Base-by-base conservation (phyloP, 768 basidiomycete species). In the Tephrocybe sp. region DNA sequence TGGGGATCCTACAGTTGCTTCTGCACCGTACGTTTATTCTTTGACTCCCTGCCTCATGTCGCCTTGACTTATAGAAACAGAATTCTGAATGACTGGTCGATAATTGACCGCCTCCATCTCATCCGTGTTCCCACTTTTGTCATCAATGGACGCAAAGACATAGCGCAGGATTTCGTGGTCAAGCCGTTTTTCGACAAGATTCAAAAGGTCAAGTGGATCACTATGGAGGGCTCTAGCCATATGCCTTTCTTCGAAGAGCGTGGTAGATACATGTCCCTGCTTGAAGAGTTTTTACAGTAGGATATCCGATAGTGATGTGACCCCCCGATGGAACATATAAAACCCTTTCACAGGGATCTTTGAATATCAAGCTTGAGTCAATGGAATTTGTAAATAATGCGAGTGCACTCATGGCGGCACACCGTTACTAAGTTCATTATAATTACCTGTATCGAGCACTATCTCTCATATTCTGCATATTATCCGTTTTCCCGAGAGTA, bases 171-270 rank as follows among this genome's bases (percentile, higher is more conserved):
- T 58, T 65, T 59, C 21, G 65, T 66, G 3, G 61, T 71, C 18
- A 39, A 55, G 19, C 72, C 74, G 16, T 68, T 72, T 52, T 73
- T 74, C 50, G 57, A 69, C 9, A 42, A 53, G 5, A 72, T 79
- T 16, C 55, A 57, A 25, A 65, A 66, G 27, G 72, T 71, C 13
- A 72, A 70, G 53, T 78, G 76, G 77, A 61, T 71, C 29, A 72
- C 66, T 4, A 71, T 78, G 38, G 63, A 69, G 30, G 61, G 74
- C 3, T 72, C 73, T 3, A 72, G 73, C 42, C 78, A 79, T 54
- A 62, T 63, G n/a, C 68, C 76, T 12, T 66, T 69, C 22, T 67
- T 62, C 44, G 78, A 78, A 60, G 75, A 77, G 59, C 56, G 61
- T 22, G 69, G 69, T 37, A 56, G 59, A 49, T 77, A 68, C 56